Evolutionary conservation across 805 yeast species (phyloP).

Genomic region (Komagataella phaffii): DNA sequence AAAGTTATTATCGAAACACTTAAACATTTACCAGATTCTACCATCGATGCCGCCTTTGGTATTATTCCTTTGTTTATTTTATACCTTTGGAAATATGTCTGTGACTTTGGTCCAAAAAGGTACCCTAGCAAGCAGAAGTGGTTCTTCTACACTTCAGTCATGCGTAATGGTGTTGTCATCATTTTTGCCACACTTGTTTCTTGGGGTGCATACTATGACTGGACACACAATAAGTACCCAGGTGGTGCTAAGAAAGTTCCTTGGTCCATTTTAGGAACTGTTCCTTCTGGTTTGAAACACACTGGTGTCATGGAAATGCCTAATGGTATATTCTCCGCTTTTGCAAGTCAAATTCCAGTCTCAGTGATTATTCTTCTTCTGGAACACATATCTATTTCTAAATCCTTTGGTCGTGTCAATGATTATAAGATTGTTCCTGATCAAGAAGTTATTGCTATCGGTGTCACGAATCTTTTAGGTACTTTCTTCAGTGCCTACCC

Average conservation of each 20-base stretch:
- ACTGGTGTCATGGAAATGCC: conserved; percentile 66
- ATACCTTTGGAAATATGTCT: conserved; percentile 54
- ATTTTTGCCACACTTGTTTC: conserved; percentile 74
- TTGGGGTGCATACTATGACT: conserved; percentile 42
- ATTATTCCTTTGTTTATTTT: conserved; percentile 60
- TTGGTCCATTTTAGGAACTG: conserved; percentile 56
- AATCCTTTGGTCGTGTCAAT: conserved; percentile 85
- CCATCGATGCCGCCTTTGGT: conserved; percentile 83
- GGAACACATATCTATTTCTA: conserved; percentile 89
- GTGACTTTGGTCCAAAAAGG: conserved; percentile 47
- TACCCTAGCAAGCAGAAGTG: conserved; percentile 41
- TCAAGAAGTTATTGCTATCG: conserved; percentile 90
- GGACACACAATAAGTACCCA: conserved; percentile 8
- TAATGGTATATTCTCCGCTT: conserved; percentile 35
- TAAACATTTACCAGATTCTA: conserved; percentile 56
- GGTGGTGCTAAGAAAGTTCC: conserved; percentile 21
- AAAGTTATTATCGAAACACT: conserved; percentile 56
- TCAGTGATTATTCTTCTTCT: conserved; percentile 70
- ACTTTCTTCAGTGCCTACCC: conserved; percentile 92
- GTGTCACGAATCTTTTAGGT: conserved; percentile 81
- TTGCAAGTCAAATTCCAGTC: conserved; percentile 77
- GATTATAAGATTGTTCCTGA: conserved; percentile 87
- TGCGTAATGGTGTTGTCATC: conserved; percentile 74
- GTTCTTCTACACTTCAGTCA: conserved; percentile 61
- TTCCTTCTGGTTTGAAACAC: conserved; percentile 71